Percentiles rank a stretch among this genome's conserved stretches.
These are phyloP conservation scores for Haplosporangium sp. DNA, from an alignment of 371 early-diverging fungal genomes.

Conservation along the genomic window DNA sequence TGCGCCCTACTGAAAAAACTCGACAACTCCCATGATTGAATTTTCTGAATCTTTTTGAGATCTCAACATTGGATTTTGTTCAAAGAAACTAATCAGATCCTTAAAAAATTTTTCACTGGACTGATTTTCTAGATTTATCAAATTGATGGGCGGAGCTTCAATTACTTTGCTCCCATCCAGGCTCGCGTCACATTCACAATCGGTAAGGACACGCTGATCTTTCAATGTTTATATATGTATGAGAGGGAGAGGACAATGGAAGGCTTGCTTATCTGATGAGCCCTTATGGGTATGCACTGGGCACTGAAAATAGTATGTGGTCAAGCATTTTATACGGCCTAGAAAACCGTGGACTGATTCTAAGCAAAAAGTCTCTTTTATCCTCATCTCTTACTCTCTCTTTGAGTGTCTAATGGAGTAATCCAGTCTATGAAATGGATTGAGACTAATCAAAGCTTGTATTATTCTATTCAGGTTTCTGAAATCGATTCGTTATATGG, in stretches of 20 bases:
- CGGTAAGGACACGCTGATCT: conserved; percentile 14
- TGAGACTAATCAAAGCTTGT: background rate
- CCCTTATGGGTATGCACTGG: conserved; percentile 59
- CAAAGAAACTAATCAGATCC: background rate
- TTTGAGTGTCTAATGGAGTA: too few species aligned
- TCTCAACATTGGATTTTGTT: conserved; percentile 43
- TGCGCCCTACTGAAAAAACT: conserved; percentile 61
- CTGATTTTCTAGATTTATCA: background rate
- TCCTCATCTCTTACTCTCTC: background rate
- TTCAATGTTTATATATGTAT: background rate
- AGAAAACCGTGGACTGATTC: conserved; percentile 59
- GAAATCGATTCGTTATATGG: too few species aligned
- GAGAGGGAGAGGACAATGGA: background rate
- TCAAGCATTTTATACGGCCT: conserved; percentile 60
- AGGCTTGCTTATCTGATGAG: conserved; percentile 34
- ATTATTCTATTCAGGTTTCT: background rate
- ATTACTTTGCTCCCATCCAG: background rate
- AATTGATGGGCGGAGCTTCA: background rate
- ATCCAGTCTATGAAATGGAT: background rate
- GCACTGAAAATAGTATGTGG: conserved; percentile 59
- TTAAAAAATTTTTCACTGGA: background rate
- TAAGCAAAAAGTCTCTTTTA: background rate
- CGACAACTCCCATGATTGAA: conserved; percentile 24
- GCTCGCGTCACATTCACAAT: background rate
- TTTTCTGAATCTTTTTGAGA: conserved; percentile 15